These are phyloP conservation scores for Avena sativa DNA, from an alignment of 176 grass and related monocot genomes.

Conservation along the genomic window DNA sequence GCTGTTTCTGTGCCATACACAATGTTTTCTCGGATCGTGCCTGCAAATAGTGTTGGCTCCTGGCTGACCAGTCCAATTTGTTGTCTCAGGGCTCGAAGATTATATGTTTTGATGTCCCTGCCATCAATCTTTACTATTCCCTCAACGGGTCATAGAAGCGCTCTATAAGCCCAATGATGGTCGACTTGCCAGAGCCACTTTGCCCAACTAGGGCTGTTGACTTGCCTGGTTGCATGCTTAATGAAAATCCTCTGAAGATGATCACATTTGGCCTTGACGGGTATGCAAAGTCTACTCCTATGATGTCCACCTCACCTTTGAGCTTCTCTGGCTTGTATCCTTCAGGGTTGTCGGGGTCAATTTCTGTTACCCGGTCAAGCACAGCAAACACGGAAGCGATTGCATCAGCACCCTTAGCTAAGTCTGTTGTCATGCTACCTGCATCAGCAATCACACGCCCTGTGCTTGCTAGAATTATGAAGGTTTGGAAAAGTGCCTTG, in stretches of 20 bases:
- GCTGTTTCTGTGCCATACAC: constrained; percentile 67
- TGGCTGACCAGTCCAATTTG: constrained; percentile 93
- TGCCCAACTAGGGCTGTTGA: constrained; percentile 93
- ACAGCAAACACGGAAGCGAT: constrained; percentile 51
- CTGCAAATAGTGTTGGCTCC: constrained; percentile 91
- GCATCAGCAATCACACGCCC: constrained; percentile 90
- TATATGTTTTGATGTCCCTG: constrained; percentile 72
- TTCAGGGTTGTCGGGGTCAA: too few species aligned
- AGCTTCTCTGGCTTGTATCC: too few species aligned
- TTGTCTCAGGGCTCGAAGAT: constrained; percentile 61
- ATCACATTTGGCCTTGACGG: constrained; percentile 31
- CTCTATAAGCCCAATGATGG: constrained; percentile 91
- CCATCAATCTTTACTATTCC: constrained; percentile 80
- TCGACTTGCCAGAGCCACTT: constrained; percentile 98
- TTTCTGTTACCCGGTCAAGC: constrained; percentile 37
- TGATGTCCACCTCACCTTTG: too few species aligned
- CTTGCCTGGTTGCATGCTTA: constrained; percentile 80
- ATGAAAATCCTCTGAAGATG: constrained; percentile 85
- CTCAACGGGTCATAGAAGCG: constrained; percentile 89
- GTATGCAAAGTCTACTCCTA: too few species aligned
- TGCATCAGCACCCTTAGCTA: constrained; percentile 88
- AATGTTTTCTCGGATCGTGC: constrained; percentile 84
- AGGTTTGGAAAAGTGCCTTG: constrained; percentile 72
- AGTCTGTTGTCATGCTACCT: constrained; percentile 85
- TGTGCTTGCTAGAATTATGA: constrained; percentile 86